Base-by-base conservation (phyloP, 306 rosid genomes). In the Trifolium dubium region DNA sequence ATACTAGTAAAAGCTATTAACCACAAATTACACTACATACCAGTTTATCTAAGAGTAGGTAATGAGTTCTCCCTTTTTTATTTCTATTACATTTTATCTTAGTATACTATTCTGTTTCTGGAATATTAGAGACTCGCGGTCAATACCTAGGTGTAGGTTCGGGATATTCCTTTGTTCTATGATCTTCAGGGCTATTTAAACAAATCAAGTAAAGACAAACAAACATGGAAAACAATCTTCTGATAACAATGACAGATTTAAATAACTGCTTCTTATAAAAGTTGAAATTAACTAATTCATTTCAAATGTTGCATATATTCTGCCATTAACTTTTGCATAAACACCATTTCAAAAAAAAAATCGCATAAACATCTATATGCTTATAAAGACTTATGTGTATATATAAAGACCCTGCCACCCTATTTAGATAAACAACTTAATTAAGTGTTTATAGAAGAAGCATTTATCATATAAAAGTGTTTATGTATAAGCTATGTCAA, bases 11-110 rank as follows among this genome's bases (percentile, higher is more conserved):
- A 3, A 18, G 49, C 31, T 37, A 23, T 35, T 18, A 66, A 23
- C 55, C 55, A 28, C 54, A 66, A 41, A 66, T 66, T 66, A 66
- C 54, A 66, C 11, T 41, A 23, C 17, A 43, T 41, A 43, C 28
- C 28, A 29, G 23, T 66, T 44, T 44, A 44, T 8, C n/a, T 3
- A 44, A 44, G 50, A 4, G 15, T 44, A 12, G 50, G 50, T 11
- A 12, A 44, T 13, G n/a, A n/a, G 50, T 44, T 11, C 50, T 5
- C 54, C 54, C 54, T 46, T 14, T 18, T 47, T 47, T 47, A 18
- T 47, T 47, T 47, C 8, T 47, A 47, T 14, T 47, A 47, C 2
- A 47, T 47, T 13, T 17, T 13, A 47, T 47, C 8, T 47, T 14
- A 47, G 17, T 13, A 47, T 12, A 47, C 54, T 4, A 47, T 5